phyloP scores from a whole-genome alignment of 139 green algal species.

The Chlorella sp. region DNA sequence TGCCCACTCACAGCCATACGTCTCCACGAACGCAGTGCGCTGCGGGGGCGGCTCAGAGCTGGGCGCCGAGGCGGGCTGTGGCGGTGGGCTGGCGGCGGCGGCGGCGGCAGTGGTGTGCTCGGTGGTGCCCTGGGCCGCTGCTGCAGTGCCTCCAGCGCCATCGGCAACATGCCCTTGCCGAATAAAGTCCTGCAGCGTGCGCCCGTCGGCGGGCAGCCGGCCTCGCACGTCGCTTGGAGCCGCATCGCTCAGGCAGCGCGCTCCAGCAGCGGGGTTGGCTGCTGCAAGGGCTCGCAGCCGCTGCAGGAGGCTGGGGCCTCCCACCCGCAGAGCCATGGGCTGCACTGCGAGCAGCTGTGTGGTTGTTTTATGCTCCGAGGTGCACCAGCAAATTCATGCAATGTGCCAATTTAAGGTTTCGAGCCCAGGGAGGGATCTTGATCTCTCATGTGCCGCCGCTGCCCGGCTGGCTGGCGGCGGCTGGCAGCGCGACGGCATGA shows the following conservation, averaged over 20 bases:
- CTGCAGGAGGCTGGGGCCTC: not conserved
- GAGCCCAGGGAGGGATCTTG: not conserved
- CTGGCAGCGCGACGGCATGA: no score
- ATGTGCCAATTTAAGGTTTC: not conserved
- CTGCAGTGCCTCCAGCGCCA: not conserved
- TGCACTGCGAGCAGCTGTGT: not conserved
- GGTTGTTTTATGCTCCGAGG: not conserved
- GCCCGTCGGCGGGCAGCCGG: slow-evolving; percentile 19
- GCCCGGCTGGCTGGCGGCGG: not conserved
- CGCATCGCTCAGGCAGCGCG: not conserved
- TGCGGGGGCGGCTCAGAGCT: no score
- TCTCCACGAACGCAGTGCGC: slow-evolving; percentile 67
- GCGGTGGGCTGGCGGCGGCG: not conserved
- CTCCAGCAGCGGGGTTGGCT: not conserved
- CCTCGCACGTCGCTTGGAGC: not conserved
- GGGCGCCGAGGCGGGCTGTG: not conserved
- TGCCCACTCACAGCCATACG: slow-evolving; percentile 63
- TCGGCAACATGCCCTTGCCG: not conserved
- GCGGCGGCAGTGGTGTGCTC: not conserved
- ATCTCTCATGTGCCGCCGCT: not conserved
- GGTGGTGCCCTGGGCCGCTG: no score
- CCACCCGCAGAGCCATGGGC: not conserved
- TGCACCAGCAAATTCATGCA: not conserved
- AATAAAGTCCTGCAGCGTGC: slow-evolving; percentile 18
- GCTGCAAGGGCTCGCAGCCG: not conserved